Evolutionary conservation across 2,329 filamentous ascomycete species (phyloP).

Genomic region (Aspergillus sp.): DNA sequence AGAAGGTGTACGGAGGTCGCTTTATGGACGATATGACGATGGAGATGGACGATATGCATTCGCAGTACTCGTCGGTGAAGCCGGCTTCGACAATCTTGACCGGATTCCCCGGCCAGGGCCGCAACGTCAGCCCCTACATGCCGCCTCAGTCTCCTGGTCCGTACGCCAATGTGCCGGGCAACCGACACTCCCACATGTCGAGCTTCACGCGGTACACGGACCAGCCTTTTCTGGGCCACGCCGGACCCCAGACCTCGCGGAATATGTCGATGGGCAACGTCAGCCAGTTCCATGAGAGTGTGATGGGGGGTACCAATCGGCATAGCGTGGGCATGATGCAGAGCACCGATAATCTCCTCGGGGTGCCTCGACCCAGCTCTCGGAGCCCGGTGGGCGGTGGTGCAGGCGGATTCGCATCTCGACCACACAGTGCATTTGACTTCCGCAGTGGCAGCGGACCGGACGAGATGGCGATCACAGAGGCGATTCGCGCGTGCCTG

Average conservation of each 20-base stretch:
- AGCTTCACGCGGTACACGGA: conserved; percentile 63
- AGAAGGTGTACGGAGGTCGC: conserved; percentile 53
- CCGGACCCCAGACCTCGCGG: conserved; percentile 42
- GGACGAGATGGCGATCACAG: conserved; percentile 75
- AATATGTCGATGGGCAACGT: conserved; percentile 61
- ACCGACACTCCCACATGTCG: conserved; percentile 70
- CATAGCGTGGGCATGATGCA: conserved; percentile 44
- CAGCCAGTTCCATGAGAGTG: conserved; percentile 44
- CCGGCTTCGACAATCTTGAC: conserved; percentile 81
- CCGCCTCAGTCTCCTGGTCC: conserved; percentile 78
- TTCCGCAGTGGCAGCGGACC: conserved; percentile 64
- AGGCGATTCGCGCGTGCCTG: conserved; percentile 80
- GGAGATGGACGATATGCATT: conserved; percentile 98
- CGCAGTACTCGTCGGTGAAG: conserved; percentile 89
- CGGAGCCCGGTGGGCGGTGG: conserved; percentile 49
- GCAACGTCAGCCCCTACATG: conserved; percentile 63
- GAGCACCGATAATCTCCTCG: conserved; percentile 46
- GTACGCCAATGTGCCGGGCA: conserved; percentile 54
- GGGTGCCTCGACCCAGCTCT: conserved; percentile 33
- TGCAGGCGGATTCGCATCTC: conserved; percentile 38
- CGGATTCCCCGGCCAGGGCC: conserved; percentile 69
- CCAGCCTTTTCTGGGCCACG: conserved; percentile 46
- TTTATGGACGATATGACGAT: conserved; percentile 73
- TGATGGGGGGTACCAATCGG: conserved; percentile 31
- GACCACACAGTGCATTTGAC: conserved; percentile 56